phyloP scores from a whole-genome alignment of 495 filamentous ascomycete genomes.

The Aspergillus incahuasiensis region DNA sequence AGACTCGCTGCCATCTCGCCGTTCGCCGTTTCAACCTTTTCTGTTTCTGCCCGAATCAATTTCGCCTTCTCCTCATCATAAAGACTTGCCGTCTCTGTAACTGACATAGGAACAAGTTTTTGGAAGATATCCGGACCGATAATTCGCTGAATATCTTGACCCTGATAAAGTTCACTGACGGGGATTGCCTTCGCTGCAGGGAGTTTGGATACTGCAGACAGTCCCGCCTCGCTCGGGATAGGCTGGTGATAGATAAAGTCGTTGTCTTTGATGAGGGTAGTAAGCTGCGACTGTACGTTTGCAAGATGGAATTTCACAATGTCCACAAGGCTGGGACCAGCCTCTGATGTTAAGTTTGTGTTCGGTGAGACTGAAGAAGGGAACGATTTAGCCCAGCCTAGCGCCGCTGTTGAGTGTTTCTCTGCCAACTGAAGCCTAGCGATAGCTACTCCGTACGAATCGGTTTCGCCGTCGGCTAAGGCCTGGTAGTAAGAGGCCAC shows the following conservation, averaged over 20 bases:
- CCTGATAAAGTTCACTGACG: constrained; percentile 92
- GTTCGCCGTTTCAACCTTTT: constrained; percentile 84
- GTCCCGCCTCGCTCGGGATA: constrained; percentile 75
- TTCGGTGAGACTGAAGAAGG: constrained; percentile 72
- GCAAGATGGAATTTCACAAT: constrained; percentile 76
- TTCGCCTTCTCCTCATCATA: constrained; percentile 99
- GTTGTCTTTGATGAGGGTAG: constrained; percentile 81
- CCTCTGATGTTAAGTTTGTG: constrained; percentile 79
- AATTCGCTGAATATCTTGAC: constrained; percentile 93
- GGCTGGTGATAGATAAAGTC: constrained; percentile 97
- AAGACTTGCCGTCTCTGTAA: constrained; percentile 92
- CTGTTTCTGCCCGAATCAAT: constrained; percentile 86
- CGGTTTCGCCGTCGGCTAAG: constrained; percentile 81
- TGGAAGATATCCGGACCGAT: constrained; percentile 97
- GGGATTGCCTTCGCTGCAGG: constrained; percentile 98
- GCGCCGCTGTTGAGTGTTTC: constrained; percentile 65
- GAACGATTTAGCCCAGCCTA: constrained; percentile 71
- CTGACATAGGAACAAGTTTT: constrained; percentile 92
- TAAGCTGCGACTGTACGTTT: constrained; percentile 74
- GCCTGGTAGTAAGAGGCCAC: constrained; percentile 94
- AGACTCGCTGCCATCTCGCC: constrained; percentile 93
- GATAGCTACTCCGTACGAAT: constrained; percentile 82
- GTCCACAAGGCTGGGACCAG: constrained; percentile 65
- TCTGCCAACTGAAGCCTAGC: constrained; percentile 80
- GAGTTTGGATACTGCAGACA: constrained; percentile 80